Evolutionary conservation across 768 basidiomycete genomes (phyloP).

Genomic region (Cystofilobasidium capitatum): DNA sequence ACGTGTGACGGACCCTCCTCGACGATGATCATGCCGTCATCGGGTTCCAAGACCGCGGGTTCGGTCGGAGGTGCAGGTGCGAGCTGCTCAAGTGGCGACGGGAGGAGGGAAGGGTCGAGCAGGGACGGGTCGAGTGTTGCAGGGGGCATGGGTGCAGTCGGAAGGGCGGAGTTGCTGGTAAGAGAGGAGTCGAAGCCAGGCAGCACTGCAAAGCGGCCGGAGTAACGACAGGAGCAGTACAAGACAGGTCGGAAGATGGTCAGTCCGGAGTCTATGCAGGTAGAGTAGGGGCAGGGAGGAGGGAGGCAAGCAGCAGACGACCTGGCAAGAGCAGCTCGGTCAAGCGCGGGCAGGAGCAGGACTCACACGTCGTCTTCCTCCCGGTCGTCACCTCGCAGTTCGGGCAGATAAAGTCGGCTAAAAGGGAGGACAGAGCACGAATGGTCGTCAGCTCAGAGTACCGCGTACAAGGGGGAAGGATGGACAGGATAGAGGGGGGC

Average conservation of each 20-base stretch:
- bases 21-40: too few relatives aligned
- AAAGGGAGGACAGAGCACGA: not conserved
- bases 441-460: not conserved
- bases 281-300: not conserved
- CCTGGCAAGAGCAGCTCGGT: not conserved
- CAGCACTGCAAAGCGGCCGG: not conserved
- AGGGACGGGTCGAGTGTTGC: not conserved
- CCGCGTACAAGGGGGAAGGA: not conserved
- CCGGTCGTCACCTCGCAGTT: slow-evolving; percentile 17
- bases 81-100: not conserved
- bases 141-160: too few relatives aligned
- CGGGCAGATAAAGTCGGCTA: slow-evolving; percentile 24
- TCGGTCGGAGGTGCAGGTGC: not conserved
- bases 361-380: slow-evolving; percentile 23
- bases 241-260: not conserved
- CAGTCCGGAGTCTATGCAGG: not conserved
- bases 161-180: not conserved
- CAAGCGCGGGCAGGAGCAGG: not conserved
- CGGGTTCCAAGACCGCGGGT: too few relatives aligned
- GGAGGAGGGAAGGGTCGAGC: not conserved
- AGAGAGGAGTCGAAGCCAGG: not conserved
- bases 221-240: not conserved
- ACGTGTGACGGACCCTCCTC: too few relatives aligned
- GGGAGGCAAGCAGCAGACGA: not conserved
- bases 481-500: not conserved